These are phyloP conservation scores for Cryphonectria radicalis DNA, from an alignment of 2,329 filamentous ascomycete species.

Conservation along the genomic window DNA sequence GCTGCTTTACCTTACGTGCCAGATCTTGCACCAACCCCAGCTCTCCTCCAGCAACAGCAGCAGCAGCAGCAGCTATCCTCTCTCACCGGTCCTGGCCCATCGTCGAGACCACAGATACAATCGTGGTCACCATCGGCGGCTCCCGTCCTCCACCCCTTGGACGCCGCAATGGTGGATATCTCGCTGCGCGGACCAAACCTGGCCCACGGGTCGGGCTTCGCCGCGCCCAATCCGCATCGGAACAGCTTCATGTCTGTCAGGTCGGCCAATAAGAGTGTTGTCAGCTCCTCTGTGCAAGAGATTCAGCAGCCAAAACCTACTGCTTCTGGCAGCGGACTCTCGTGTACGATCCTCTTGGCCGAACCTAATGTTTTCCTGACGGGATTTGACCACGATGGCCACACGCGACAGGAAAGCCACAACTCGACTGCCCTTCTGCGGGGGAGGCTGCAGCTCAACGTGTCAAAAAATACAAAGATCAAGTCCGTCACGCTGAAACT, in stretches of 20 bases:
- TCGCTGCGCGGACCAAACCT: conserved; percentile 16
- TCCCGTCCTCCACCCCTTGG: background rate
- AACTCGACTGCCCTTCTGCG: conserved; percentile 79
- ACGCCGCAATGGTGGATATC: conserved; percentile 24
- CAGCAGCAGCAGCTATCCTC: background rate
- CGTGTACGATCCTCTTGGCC: conserved; percentile 73
- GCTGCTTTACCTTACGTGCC: background rate
- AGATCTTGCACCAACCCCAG: background rate
- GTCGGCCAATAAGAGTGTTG: conserved; percentile 51
- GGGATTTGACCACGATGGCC: conserved; percentile 75
- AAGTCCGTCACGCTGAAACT: conserved; percentile 90
- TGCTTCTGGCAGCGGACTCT: conserved; percentile 76
- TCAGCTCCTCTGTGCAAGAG: conserved; percentile 57
- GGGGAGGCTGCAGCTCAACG: conserved; percentile 78
- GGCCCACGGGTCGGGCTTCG: conserved; percentile 16
- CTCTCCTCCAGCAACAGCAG: conserved; percentile 1
- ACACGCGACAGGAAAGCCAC: conserved; percentile 56
- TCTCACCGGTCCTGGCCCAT: background rate
- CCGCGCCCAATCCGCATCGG: conserved; percentile 40
- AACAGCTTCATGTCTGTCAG: conserved; percentile 57
- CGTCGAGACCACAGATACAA: background rate
- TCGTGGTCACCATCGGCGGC: background rate
- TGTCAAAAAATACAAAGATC: conserved; percentile 90
- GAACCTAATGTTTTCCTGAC: conserved; percentile 82
- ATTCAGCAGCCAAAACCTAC: conserved; percentile 66